Conservation (phyloP, 768 basidiomycete genomes). For the Lactifluus volemus region DNA sequence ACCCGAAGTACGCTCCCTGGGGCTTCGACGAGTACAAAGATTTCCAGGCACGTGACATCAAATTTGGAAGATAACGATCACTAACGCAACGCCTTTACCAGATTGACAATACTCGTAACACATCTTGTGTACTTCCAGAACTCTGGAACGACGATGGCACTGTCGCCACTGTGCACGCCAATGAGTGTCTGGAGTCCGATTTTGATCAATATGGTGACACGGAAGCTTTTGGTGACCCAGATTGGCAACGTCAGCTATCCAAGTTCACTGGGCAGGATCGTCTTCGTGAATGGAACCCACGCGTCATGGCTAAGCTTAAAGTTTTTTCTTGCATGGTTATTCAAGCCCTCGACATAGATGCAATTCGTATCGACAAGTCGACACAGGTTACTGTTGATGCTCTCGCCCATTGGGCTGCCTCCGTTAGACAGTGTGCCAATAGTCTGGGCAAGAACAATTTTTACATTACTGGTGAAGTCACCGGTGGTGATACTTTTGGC, state of each 20-base stretch:
- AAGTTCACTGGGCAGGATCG: constrained; percentile 97
- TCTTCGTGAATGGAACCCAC: constrained; percentile 83
- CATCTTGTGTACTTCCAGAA: constrained; percentile 62
- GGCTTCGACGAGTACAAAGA: constrained; percentile 78
- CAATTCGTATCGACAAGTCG: constrained; percentile 91
- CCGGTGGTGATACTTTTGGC: constrained; percentile 88
- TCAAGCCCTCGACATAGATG: constrained; percentile 83
- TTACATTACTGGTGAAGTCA: constrained; percentile 88
- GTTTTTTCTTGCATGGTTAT: constrained; percentile 81
- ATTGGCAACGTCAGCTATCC: constrained; percentile 88
- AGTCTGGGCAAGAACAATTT: constrained; percentile 76
- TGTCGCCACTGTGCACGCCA: constrained; percentile 43
- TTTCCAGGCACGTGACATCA: constrained; percentile 45
- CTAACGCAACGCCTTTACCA: constrained; percentile 23
- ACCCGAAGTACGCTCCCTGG: constrained; percentile 74
- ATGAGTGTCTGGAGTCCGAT: constrained; percentile 77
- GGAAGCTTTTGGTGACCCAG: constrained; percentile 95
- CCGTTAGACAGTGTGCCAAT: constrained; percentile 66
- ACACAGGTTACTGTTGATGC: constrained; percentile 85
- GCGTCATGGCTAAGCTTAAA: constrained; percentile 69
- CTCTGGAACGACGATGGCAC: constrained; percentile 78
- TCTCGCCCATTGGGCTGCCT: constrained; percentile 63
- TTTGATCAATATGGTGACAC: constrained; percentile 96
- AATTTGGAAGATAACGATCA: neutral
- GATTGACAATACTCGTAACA: constrained; percentile 63